phyloP scores from a whole-genome alignment of 2,329 filamentous ascomycete genomes.

The Fusarium heterosporum region DNA sequence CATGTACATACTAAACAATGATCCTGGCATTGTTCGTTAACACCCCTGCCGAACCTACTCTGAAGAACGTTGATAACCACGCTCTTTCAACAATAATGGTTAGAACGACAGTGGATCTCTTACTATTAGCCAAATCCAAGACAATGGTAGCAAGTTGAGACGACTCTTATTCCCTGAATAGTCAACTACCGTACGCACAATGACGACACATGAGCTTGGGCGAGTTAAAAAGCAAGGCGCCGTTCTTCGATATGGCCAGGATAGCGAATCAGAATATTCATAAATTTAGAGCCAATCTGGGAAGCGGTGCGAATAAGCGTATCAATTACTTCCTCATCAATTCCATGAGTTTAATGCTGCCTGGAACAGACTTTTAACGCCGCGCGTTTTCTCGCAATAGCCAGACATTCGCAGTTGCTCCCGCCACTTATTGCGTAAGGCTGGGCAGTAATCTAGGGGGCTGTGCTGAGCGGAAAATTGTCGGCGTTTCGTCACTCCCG shows the following conservation, averaged over 20 bases:
- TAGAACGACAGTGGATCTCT: slow-evolving; percentile 24
- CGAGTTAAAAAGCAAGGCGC: slow-evolving; percentile 30
- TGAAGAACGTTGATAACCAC: slow-evolving; percentile 8
- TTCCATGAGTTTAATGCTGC: slow-evolving; percentile 3
- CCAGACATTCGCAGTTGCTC: slow-evolving; percentile 15
- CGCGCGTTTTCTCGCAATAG: slow-evolving; percentile 28
- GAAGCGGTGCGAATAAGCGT: neutral
- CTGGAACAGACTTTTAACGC: slow-evolving; percentile 24
- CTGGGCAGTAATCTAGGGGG: slow-evolving; percentile 46
- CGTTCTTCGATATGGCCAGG: slow-evolving; percentile 8
- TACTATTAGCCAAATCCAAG: slow-evolving; percentile 29
- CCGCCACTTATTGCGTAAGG: slow-evolving; percentile 44
- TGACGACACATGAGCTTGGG: slow-evolving; percentile 42
- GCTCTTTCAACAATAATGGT: slow-evolving; percentile 1
- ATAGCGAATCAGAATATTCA: slow-evolving; percentile 2
- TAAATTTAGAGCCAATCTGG: neutral
- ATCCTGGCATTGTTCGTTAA: slow-evolving; percentile 5
- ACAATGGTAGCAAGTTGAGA: slow-evolving; percentile 19
- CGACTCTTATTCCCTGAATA: slow-evolving; percentile 22
- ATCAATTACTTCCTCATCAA: neutral
- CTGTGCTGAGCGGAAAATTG: slow-evolving; percentile 52
- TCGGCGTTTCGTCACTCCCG: slow-evolving; percentile 52
- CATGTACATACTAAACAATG: neutral
- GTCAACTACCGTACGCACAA: slow-evolving; percentile 38
- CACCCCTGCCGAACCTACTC: slow-evolving; percentile 16